phyloP scores from a whole-genome alignment of 441 rosid genomes.

The Gossypium aridum region DNA sequence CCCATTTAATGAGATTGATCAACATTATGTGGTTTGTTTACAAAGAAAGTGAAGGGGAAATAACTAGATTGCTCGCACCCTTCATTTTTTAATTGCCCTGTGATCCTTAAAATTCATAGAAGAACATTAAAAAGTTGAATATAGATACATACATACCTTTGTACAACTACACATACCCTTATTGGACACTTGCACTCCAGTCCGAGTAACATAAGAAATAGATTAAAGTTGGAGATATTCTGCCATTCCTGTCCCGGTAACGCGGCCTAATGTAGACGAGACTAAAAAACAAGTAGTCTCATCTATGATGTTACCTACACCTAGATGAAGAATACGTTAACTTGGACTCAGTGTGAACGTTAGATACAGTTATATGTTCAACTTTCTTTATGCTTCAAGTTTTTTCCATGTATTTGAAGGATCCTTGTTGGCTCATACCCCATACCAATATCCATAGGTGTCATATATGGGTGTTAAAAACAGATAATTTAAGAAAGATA shows the following conservation, averaged over 20 bases:
- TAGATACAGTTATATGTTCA: neutral
- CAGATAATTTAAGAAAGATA: neutral
- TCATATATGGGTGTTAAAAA: neutral
- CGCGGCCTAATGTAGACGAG: neutral
- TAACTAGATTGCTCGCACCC: too few relatives aligned
- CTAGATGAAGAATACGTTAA: neutral
- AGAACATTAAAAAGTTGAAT: too few relatives aligned
- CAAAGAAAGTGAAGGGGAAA: neutral
- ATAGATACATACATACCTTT: too few relatives aligned
- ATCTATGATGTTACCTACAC: neutral
- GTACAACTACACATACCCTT: too few relatives aligned
- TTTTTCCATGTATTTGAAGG: neutral
- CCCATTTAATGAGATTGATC: neutral
- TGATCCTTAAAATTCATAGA: too few relatives aligned
- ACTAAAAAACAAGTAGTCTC: neutral
- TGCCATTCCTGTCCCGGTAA: neutral
- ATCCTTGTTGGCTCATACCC: neutral
- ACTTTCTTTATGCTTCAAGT: too few relatives aligned
- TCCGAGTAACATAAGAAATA: neutral
- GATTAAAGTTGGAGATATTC: neutral
- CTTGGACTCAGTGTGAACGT: neutral
- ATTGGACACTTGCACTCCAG: too few relatives aligned
- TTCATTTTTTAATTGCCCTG: too few relatives aligned
- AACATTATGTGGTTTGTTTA: neutral
- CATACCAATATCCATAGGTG: neutral